Conservation (phyloP, 305 asterid species). For the Solanum aculeatissimum region DNA sequence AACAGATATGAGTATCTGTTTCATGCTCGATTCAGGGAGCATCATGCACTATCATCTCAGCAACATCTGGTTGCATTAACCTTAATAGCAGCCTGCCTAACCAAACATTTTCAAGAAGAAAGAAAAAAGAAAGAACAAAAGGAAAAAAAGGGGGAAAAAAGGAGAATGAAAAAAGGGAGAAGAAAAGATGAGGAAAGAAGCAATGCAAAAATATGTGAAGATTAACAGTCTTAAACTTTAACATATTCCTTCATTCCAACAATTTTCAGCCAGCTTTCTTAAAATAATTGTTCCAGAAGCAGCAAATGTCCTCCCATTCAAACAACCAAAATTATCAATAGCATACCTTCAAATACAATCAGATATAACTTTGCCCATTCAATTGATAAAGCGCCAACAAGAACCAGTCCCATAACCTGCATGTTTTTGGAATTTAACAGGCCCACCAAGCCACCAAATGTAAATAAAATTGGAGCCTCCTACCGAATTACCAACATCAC, state of each 20-base stretch:
- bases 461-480: constrained; percentile 9
- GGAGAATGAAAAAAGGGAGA: neutral
- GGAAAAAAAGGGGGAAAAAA: neutral
- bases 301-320: constrained; percentile 11
- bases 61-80: constrained; percentile 46
- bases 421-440: constrained; percentile 46
- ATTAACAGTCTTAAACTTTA: constrained; percentile 15
- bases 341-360: constrained; percentile 51
- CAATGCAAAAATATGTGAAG: constrained; percentile 10
- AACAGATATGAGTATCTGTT: neutral
- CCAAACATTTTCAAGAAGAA: constrained; percentile 31
- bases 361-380: constrained; percentile 45
- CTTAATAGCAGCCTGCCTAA: constrained; percentile 52
- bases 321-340: constrained; percentile 15
- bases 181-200: constrained; percentile 32
- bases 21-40: constrained; percentile 12
- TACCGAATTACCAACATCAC: neutral
- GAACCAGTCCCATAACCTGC: constrained; percentile 53
- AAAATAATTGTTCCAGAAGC: constrained; percentile 4
- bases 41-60: constrained; percentile 33
- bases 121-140: neutral
- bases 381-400: constrained; percentile 43
- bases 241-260: constrained; percentile 1
- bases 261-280: constrained; percentile 13
- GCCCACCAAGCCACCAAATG: constrained; percentile 29